Conservation (phyloP, 257 asterid species). For the Haberlea rhodopensis region DNA sequence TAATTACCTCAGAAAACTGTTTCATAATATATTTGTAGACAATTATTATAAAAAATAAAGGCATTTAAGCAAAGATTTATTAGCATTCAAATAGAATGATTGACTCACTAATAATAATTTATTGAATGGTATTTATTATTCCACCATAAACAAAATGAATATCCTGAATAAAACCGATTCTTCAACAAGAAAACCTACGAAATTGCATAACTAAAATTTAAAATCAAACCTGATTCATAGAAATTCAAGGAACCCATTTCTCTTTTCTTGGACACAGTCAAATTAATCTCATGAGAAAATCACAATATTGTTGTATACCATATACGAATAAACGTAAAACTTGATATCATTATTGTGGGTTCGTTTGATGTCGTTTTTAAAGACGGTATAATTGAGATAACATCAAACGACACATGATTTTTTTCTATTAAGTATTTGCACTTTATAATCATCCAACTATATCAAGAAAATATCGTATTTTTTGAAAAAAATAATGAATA, state of each 20-base stretch:
- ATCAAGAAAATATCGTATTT: too few species aligned
- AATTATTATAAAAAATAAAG: constrained; percentile 14
- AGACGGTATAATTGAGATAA: too few species aligned
- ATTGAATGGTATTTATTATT: constrained; percentile 22
- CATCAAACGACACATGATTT: too few species aligned
- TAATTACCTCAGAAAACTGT: background rate
- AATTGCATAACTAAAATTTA: constrained; percentile 27
- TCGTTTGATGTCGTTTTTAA: too few species aligned
- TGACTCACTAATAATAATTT: constrained; percentile 21
- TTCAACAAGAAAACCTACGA: constrained; percentile 20
- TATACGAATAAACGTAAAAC: too few species aligned
- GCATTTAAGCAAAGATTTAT: constrained; percentile 15
- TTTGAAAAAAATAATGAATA: too few species aligned
- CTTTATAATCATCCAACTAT: too few species aligned
- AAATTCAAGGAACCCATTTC: constrained; percentile 30
- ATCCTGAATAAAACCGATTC: constrained; percentile 10
- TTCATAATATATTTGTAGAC: background rate
- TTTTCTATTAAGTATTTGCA: too few species aligned
- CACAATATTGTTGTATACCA: too few species aligned
- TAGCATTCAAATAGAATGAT: constrained; percentile 19
- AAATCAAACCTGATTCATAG: constrained; percentile 22
- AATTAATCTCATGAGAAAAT: background rate
- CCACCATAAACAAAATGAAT: constrained; percentile 6
- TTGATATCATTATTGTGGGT: too few species aligned
- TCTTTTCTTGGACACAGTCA: constrained; percentile 23